A percentile compares a stretch with the other conserved stretches of the same genome.
These are phyloP conservation scores for Sordaria brevicollis DNA, from an alignment of 495 filamentous ascomycete genomes.

Conservation along the genomic window DNA sequence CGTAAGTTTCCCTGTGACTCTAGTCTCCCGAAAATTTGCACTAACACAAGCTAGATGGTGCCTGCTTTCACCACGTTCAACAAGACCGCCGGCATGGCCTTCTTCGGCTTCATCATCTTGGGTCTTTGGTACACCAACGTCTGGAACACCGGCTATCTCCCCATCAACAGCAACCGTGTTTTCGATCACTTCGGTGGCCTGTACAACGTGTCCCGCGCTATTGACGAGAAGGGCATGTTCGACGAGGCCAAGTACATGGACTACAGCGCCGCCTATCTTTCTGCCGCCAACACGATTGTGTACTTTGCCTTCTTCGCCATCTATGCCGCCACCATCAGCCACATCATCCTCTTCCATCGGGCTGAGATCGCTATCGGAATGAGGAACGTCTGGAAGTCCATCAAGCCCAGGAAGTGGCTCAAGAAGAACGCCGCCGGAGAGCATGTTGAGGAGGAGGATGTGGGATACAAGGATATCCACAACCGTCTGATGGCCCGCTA, in stretches of 20 bases:
- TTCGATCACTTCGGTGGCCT: slow-evolving; percentile 27
- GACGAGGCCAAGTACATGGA: slow-evolving; percentile 22
- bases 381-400: slow-evolving; percentile 15
- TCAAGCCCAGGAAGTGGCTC: slow-evolving; percentile 9
- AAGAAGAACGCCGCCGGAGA: neutral
- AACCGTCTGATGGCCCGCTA: slow-evolving; percentile 32
- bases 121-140: slow-evolving; percentile 29
- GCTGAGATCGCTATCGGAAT: slow-evolving; percentile 30
- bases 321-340: slow-evolving; percentile 29
- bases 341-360: slow-evolving; percentile 28
- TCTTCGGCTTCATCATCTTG: slow-evolving; percentile 21
- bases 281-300: slow-evolving; percentile 21
- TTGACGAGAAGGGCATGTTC: slow-evolving; percentile 28
- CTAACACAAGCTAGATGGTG: slow-evolving; percentile 16
- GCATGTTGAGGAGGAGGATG: slow-evolving; percentile 1
- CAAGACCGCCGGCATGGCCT: slow-evolving; percentile 21
- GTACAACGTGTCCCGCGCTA: slow-evolving; percentile 27
- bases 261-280: slow-evolving; percentile 32
- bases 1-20: neutral
- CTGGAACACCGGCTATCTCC: slow-evolving; percentile 28
- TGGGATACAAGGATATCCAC: slow-evolving; percentile 22
- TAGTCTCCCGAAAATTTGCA: too few species aligned
- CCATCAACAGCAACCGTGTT: slow-evolving; percentile 28
- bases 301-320: slow-evolving; percentile 33
- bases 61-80: slow-evolving; percentile 36